Evolutionary conservation across 768 basidiomycete genomes (phyloP).

Genomic region (Pisolithus albus): DNA sequence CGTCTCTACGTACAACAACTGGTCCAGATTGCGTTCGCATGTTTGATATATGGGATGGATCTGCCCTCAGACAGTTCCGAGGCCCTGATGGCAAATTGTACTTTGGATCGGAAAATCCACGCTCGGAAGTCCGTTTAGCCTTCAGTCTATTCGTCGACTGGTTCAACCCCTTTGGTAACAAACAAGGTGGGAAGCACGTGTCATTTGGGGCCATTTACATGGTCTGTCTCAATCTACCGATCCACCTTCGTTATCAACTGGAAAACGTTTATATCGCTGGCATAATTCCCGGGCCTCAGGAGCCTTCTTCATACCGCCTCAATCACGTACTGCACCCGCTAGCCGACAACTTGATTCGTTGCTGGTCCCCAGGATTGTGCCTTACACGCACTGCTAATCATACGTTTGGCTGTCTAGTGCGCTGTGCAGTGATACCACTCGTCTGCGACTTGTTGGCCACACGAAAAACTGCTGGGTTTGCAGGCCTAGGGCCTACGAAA

Average conservation of each 20-base stretch:
- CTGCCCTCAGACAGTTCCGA: slow-evolving; percentile 17
- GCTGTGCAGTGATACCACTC: slow-evolving; percentile 22
- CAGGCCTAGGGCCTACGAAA: slow-evolving; percentile 3
- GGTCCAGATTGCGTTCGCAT: background rate
- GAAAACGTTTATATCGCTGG: slow-evolving; percentile 33
- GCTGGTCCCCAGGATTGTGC: slow-evolving; percentile 30
- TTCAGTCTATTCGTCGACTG: slow-evolving; percentile 31
- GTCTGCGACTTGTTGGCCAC: slow-evolving; percentile 20
- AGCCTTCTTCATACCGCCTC: slow-evolving; percentile 24
- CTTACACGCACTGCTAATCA: slow-evolving; percentile 17
- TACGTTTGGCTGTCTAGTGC: slow-evolving; percentile 22
- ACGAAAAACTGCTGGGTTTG: slow-evolving; percentile 19
- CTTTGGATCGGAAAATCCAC: slow-evolving; percentile 2
- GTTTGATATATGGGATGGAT: slow-evolving; percentile 23
- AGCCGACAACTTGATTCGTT: slow-evolving; percentile 28
- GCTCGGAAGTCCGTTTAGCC: slow-evolving; percentile 16
- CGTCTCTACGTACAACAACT: background rate
- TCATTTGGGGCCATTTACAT: slow-evolving; percentile 26
- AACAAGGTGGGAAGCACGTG: slow-evolving; percentile 24
- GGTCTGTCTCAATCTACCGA: slow-evolving; percentile 26
- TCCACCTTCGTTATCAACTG: slow-evolving; percentile 19
- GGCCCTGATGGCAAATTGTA: slow-evolving; percentile 23
- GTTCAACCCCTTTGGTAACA: slow-evolving; percentile 31
- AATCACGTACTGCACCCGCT: slow-evolving; percentile 35
- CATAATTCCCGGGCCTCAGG: slow-evolving; percentile 9